A percentile compares a stretch with the other conserved stretches of the same genome.
Evolutionary conservation across 2,329 filamentous ascomycete genomes (phyloP).

Genomic region (Nemania sp.): DNA sequence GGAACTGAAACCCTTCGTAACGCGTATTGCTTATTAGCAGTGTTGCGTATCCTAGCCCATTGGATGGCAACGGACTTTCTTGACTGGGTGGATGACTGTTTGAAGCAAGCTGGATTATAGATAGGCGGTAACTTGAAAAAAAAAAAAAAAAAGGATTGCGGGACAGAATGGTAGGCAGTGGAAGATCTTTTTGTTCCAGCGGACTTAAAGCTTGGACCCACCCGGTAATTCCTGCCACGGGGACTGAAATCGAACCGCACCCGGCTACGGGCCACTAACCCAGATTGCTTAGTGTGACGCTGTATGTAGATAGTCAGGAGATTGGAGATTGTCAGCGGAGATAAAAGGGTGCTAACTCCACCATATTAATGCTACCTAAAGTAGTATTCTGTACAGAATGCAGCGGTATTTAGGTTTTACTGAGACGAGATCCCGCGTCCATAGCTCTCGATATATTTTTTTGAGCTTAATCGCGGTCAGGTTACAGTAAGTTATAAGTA

Average conservation of each 20-base stretch:
- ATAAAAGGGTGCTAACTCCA: neutral
- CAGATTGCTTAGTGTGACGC: neutral
- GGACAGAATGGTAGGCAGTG: too few species aligned
- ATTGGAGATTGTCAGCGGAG: slow-evolving; percentile 10
- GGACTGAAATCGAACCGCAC: neutral
- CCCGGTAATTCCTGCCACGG: neutral
- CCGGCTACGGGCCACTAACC: neutral
- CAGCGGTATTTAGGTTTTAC: too few species aligned
- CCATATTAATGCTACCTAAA: neutral
- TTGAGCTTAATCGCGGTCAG: too few species aligned
- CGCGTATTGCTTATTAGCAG: neutral
- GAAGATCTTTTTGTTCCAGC: neutral
- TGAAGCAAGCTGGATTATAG: neutral
- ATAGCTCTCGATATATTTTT: too few species aligned
- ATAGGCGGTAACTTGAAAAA: too few species aligned
- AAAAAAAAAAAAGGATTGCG: too few species aligned
- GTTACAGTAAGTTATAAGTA: too few species aligned
- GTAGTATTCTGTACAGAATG: too few species aligned
- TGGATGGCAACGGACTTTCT: slow-evolving; percentile 7
- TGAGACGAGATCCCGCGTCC: too few species aligned
- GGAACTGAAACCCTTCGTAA: neutral
- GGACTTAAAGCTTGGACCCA: neutral
- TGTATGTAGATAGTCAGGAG: neutral
- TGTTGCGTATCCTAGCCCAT: neutral
- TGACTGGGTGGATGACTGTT: neutral